Percentiles rank a stretch among this genome's conserved stretches.
Evolutionary conservation across 768 basidiomycete genomes (phyloP).

Genomic region (Tephrocybe rancida): DNA sequence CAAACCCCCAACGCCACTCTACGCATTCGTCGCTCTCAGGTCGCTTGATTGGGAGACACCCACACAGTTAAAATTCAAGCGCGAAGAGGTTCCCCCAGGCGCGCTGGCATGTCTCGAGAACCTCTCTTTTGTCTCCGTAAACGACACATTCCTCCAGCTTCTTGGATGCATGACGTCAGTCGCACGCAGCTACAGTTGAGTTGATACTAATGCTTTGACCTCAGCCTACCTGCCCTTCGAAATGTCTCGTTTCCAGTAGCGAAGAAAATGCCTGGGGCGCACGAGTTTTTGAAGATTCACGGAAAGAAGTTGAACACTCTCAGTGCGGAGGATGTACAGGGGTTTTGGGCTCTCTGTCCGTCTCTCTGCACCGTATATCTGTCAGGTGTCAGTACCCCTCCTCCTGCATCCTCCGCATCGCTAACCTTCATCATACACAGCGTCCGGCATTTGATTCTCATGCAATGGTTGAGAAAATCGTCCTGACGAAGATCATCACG

Average conservation of each 20-base stretch:
- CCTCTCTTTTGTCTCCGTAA: not conserved
- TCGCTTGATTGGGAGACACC: constrained; percentile 5
- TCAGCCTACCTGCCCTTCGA: not conserved
- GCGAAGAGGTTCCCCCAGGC: not conserved
- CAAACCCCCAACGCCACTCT: not conserved
- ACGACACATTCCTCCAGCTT: constrained; percentile 5
- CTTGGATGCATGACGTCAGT: constrained; percentile 5
- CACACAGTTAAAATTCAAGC: not conserved
- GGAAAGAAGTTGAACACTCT: not conserved
- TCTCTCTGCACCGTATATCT: not conserved
- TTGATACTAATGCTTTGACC: not conserved
- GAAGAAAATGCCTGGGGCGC: not conserved
- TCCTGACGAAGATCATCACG: not conserved
- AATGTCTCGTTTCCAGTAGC: not conserved
- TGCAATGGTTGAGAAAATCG: not conserved
- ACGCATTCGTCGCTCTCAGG: constrained; percentile 3
- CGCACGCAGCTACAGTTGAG: not conserved
- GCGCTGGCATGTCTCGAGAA: not conserved
- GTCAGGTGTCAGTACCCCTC: not conserved
- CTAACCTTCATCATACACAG: not conserved
- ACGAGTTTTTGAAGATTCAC: not conserved
- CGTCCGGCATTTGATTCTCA: constrained; percentile 4
- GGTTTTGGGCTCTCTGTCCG: constrained; percentile 4
- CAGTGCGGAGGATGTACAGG: not conserved
- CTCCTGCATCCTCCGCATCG: too few relatives aligned